Evolutionary conservation across 768 basidiomycete genomes (phyloP).

Genomic region (Calocera viscosa): DNA sequence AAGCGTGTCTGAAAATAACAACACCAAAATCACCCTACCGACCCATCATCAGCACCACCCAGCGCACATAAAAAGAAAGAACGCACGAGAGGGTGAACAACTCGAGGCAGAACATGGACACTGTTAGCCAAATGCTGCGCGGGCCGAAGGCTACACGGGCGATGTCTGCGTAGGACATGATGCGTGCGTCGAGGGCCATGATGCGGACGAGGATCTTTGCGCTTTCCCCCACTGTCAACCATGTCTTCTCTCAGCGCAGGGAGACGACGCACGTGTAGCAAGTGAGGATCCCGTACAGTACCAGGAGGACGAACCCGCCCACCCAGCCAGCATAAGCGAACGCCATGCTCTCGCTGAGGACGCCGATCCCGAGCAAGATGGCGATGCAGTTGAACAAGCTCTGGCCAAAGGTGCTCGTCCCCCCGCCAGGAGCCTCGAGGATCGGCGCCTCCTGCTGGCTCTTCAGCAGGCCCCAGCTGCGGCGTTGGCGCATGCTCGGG

Average conservation of each 20-base stretch:
- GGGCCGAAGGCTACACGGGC: constrained; percentile 79
- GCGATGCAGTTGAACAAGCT: constrained; percentile 74
- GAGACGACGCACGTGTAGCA: constrained; percentile 67
- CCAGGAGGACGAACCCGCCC: constrained; percentile 56
- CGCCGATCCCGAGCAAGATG: constrained; percentile 75
- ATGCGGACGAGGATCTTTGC: constrained; percentile 76
- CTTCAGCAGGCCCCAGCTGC: constrained; percentile 9
- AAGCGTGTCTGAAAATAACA: constrained; percentile 77
- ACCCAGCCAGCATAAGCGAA: constrained; percentile 89
- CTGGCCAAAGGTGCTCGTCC: constrained; percentile 11
- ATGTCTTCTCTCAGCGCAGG: neutral
- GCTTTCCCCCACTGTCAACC: constrained; percentile 30
- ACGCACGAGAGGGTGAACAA: constrained; percentile 66
- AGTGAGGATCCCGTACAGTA: constrained; percentile 65
- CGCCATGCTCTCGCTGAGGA: constrained; percentile 80
- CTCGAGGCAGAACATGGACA: constrained; percentile 71
- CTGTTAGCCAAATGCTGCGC: constrained; percentile 50
- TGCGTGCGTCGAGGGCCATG: constrained; percentile 51
- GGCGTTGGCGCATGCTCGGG: neutral
- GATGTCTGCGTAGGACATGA: constrained; percentile 81
- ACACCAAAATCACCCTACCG: constrained; percentile 68
- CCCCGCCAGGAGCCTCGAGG: constrained; percentile 6
- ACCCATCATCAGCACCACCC: constrained; percentile 6
- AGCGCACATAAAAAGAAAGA: neutral
- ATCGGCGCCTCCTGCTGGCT: constrained; percentile 1